Base-by-base conservation (phyloP, 2,329 filamentous ascomycete genomes). In the Alternaria metachromatica region DNA sequence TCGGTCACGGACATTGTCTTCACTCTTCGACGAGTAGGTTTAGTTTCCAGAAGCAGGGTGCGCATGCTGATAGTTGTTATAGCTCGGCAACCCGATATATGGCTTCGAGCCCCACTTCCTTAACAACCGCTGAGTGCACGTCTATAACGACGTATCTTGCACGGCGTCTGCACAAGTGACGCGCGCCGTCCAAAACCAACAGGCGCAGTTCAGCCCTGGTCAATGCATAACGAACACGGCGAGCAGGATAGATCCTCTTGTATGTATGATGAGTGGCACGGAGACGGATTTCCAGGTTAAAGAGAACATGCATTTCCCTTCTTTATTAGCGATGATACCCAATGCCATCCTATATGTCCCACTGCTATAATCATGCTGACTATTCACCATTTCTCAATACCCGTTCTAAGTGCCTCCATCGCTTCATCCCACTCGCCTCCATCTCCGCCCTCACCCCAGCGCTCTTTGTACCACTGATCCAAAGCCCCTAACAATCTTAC, bases 1-100 rank as follows among this genome's bases (percentile, higher is more conserved):
- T 53, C 45, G 1, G 75, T 79, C 1, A 70, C 59, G 0, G 76
- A 80, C 21, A 69, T 80, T 6, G 71, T 80, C 4, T 78, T 74
- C 55, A 65, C 69, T 1, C 60, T 79, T n/a, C 76, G 77, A 26
- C 60, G 70, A 28, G 75, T 77, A 75, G 50, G 73, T 71, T 23
- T 6, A 26, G 4, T 4, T 23, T 30, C 20, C 11, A 5, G 5
- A 6, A 12, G 3, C 28, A 11, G 9, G 3, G 11, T 41, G 25
- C 13, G 12, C 13, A 45, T 51, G 26, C 65, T 63, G 51, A 65
- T 48, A n/a, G 20, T 30, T 13, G 2, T 54, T 10, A 7, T 46
- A 75, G 75, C 67, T 67, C 15, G 75, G 75, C 1, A 53, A 23
- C 2, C 64, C 72, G 0, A 45, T 76, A 2, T 77, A 77, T 48